phyloP scores from a whole-genome alignment of 2,329 filamentous ascomycete species.

The Hirsutella rhossiliensis region DNA sequence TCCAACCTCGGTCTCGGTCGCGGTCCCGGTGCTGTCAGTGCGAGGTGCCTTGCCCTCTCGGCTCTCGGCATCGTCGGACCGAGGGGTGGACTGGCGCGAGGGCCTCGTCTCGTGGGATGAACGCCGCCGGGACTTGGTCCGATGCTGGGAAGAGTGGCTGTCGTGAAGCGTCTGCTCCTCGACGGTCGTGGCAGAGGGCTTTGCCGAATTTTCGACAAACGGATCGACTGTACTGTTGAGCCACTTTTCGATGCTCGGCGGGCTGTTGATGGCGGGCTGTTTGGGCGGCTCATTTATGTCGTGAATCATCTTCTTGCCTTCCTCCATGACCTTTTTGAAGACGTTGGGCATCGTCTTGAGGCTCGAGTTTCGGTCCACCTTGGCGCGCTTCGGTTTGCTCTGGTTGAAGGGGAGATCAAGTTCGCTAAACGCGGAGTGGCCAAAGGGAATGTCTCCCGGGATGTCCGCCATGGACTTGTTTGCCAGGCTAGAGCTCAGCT shows the following conservation, averaged over 20 bases:
- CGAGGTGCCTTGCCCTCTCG: conserved; percentile 2
- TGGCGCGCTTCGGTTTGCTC: conserved; percentile 27
- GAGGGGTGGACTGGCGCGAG: conserved; percentile 1
- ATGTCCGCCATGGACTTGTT: conserved; percentile 45
- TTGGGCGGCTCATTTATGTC: conserved; percentile 46
- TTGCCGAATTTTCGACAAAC: conserved; percentile 34
- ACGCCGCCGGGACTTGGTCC: conserved; percentile 1
- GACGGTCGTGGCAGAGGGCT: not conserved
- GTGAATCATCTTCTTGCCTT: conserved; percentile 53
- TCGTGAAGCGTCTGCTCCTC: not conserved
- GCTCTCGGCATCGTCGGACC: conserved; percentile 1
- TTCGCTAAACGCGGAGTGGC: conserved; percentile 55
- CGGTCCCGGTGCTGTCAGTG: conserved; percentile 5
- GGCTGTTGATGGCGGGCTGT: conserved; percentile 37
- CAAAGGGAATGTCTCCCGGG: conserved; percentile 46
- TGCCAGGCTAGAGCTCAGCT: conserved; percentile 23
- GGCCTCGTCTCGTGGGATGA: not conserved
- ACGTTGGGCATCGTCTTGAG: conserved; percentile 51
- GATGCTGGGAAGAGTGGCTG: not conserved
- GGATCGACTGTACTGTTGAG: conserved; percentile 50
- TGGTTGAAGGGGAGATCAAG: conserved; percentile 41
- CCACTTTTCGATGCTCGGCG: conserved; percentile 55
- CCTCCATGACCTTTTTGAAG: conserved; percentile 51
- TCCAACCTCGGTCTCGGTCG: conserved; percentile 7
- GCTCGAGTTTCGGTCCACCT: conserved; percentile 41